phyloP scores from a whole-genome alignment of 495 filamentous ascomycete genomes.

The Penicillium nucicola region DNA sequence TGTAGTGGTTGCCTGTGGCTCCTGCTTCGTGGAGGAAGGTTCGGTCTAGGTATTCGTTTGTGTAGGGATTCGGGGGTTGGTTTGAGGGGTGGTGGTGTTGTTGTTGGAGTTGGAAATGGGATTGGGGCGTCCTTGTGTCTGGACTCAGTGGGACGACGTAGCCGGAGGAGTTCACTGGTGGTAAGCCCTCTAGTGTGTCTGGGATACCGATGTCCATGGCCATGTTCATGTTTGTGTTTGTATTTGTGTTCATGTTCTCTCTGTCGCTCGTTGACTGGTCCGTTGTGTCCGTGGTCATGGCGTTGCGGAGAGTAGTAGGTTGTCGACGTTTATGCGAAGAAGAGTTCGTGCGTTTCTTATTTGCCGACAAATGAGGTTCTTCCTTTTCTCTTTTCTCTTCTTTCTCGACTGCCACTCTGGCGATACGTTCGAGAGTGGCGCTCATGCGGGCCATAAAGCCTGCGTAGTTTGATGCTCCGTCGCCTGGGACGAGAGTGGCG shows the following conservation, averaged over 20 bases:
- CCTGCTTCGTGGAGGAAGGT: not conserved
- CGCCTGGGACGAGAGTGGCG: slow-evolving; percentile 60
- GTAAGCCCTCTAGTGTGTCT: slow-evolving; percentile 33
- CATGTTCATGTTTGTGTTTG: too few species aligned
- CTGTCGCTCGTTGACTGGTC: slow-evolving; percentile 1
- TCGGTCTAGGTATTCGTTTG: slow-evolving; percentile 7
- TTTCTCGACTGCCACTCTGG: slow-evolving; percentile 80
- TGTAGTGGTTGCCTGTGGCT: not conserved
- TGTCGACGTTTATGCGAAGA: not conserved
- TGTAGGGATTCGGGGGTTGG: slow-evolving; percentile 5
- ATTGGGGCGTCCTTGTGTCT: not conserved
- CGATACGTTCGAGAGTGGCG: slow-evolving; percentile 88
- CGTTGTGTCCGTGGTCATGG: slow-evolving; percentile 3
- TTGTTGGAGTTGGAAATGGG: not conserved
- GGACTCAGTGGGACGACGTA: slow-evolving; percentile 39
- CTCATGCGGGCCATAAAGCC: slow-evolving; percentile 87
- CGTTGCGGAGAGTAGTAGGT: slow-evolving; percentile 9
- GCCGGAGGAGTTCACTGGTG: slow-evolving; percentile 37
- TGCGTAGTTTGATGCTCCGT: slow-evolving; percentile 71
- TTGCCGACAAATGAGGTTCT: slow-evolving; percentile 10
- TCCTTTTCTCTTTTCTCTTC: slow-evolving; percentile 55
- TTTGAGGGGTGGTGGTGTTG: slow-evolving; percentile 1
- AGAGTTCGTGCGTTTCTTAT: not conserved
- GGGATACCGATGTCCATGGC: slow-evolving; percentile 23
- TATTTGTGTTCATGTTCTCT: slow-evolving; percentile 8